These are phyloP conservation scores for Pholiota conissans DNA, from an alignment of 768 basidiomycete genomes.

Conservation along the genomic window DNA sequence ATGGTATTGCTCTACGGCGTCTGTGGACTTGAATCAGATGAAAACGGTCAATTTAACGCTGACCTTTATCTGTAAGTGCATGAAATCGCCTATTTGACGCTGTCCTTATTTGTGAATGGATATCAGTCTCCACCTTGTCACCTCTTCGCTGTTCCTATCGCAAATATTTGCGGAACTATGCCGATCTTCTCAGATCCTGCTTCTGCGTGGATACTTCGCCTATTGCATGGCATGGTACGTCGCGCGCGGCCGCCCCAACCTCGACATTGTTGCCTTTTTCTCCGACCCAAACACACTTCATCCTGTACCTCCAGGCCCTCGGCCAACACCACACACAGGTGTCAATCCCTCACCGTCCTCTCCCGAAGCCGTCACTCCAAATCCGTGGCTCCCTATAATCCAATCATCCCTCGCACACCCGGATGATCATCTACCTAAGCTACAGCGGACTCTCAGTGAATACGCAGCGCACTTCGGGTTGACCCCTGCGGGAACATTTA, in stretches of 20 bases:
- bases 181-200: constrained; percentile 42
- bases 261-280: constrained; percentile 55
- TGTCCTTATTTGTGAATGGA: background rate
- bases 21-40: constrained; percentile 45
- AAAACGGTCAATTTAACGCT: constrained; percentile 42
- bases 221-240: constrained; percentile 54
- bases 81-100: background rate
- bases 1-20: constrained; percentile 55
- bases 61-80: constrained; percentile 62
- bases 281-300: constrained; percentile 23
- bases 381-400: constrained; percentile 61
- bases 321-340: background rate
- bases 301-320: constrained; percentile 25
- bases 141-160: constrained; percentile 62
- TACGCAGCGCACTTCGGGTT: constrained; percentile 18
- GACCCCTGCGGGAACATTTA: constrained; percentile 14
- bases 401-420: constrained; percentile 54
- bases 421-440: constrained; percentile 48
- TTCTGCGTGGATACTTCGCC: constrained; percentile 62
- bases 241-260: constrained; percentile 50
- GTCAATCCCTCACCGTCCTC: constrained; percentile 29
- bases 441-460: constrained; percentile 35
- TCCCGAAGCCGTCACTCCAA: constrained; percentile 24
- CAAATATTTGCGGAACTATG: constrained; percentile 43
- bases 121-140: constrained; percentile 63